Evolutionary conservation across 768 basidiomycete genomes (phyloP).

Genomic region (Termitomyces sp.): DNA sequence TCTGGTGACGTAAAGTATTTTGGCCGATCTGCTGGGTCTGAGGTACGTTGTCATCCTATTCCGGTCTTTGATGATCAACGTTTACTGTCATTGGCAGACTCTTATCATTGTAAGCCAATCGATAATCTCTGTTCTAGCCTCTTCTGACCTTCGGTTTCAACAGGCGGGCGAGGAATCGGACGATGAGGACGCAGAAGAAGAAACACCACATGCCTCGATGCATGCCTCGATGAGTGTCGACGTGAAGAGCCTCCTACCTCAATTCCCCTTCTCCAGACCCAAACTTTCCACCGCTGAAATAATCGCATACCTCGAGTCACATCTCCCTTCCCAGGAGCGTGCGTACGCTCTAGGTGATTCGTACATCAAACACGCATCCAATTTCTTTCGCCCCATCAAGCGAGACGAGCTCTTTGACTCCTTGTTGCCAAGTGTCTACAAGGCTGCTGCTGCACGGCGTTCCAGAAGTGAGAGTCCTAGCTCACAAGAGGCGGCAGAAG

Average conservation of each 20-base stretch:
- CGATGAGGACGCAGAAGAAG: conserved; percentile 26
- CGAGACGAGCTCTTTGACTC: conserved; percentile 43
- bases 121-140: neutral
- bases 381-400: conserved; percentile 52
- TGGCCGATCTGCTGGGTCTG: conserved; percentile 64
- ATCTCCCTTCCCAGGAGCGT: conserved; percentile 45
- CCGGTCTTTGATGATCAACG: neutral
- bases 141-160: neutral
- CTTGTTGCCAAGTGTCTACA: conserved; percentile 40
- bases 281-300: conserved; percentile 27
- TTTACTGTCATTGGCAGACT: conserved; percentile 26
- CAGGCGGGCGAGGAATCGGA: conserved; percentile 30
- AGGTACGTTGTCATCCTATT: conserved; percentile 32
- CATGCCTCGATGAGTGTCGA: conserved; percentile 25
- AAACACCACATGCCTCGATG: conserved; percentile 4
- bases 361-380: conserved; percentile 45
- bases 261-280: conserved; percentile 40
- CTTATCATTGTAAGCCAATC: conserved; percentile 36
- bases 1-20: conserved; percentile 64
- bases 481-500: neutral
- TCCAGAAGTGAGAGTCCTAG: conserved; percentile 16
- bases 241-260: conserved; percentile 35
- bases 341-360: conserved; percentile 39
- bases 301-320: conserved; percentile 35
- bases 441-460: conserved; percentile 18